A percentile compares a stretch with the other conserved stretches of the same genome.
These are phyloP conservation scores for Penicillium brasilianum DNA, from an alignment of 2,329 filamentous ascomycete species.

Conservation along the genomic window DNA sequence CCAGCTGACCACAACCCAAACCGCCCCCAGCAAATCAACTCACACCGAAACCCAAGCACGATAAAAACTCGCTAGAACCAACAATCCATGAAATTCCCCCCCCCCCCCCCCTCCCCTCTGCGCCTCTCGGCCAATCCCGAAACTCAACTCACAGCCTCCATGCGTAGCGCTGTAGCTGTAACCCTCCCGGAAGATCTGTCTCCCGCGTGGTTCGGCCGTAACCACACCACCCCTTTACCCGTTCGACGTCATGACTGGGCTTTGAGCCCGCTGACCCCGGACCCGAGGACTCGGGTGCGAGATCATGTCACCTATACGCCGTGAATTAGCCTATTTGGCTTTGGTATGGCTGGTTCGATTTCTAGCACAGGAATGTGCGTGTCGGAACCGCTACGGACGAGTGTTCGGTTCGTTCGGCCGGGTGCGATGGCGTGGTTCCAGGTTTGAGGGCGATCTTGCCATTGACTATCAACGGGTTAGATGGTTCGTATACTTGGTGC, in stretches of 20 bases:
- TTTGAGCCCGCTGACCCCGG: background rate
- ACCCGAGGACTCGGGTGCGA: constrained; percentile 7
- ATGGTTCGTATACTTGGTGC: background rate
- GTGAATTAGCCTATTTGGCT: background rate
- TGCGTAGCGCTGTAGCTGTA: too few species aligned
- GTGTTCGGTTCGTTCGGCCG: background rate
- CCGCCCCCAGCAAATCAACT: background rate
- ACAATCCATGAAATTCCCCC: background rate
- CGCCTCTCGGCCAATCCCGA: constrained; percentile 1
- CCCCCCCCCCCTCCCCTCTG: too few species aligned
- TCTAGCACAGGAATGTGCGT: background rate
- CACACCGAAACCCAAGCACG: background rate
- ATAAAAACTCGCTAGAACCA: background rate
- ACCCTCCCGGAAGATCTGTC: background rate
- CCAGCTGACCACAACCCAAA: background rate
- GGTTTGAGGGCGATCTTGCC: background rate
- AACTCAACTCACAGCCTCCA: background rate
- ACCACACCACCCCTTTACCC: constrained; percentile 15
- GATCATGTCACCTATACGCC: constrained; percentile 14
- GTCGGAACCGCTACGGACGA: background rate
- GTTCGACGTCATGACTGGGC: constrained; percentile 19
- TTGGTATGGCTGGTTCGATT: background rate
- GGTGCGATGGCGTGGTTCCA: background rate
- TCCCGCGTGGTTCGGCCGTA: constrained; percentile 17
- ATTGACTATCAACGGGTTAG: background rate